Base-by-base conservation (phyloP, 305 asterid genomes). In the Fraxinus velutina region DNA sequence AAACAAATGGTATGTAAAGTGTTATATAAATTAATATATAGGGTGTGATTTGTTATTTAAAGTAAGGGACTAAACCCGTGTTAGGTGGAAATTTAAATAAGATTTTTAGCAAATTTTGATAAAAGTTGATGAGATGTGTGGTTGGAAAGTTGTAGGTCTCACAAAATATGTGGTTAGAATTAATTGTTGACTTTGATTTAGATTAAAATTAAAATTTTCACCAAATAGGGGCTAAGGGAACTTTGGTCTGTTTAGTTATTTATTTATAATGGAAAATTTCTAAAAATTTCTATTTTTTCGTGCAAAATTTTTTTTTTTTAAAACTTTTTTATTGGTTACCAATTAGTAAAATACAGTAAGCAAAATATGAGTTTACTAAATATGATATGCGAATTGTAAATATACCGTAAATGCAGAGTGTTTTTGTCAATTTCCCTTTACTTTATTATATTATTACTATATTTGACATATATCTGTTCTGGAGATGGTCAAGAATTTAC, bases 401-500 rank as follows among this genome's bases (percentile, higher is more conserved):
- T 55, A 55, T 19, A 55, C 64, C 2, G 22, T n/a, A 52, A 52
- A 52, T 52, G 64, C 64, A 52, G 64, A 22, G 24, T 17, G 24
- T 55, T n/a, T 55, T 55, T 55, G 64, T 17, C 24, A 55, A 55
- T n/a, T n/a, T 55, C 24, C 24, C 64, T n/a, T 52, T 33, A 39
- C 73, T 77, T 73, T 79, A 47, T 81, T 73, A 55, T 32, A 60
- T 64, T 27, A 27, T 66, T 3, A 66, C 34, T 27, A 66, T 64
- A 64, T 66, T 66, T 74, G 66, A 37, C 39, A 24, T 47, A 22
- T 64, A 33, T 73, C 75, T 52, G 39, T 78, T 75, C 39, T 74
- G 50, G 68, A 78, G 64, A 73, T 81, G 60, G 79, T 77, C 80
- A 73, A 81, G 79, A 74, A 36, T 80, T 17, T 17, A 50, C 44